Evolutionary conservation across 177 flowering plant genomes (phyloP).

Genomic region (Tripterygium wilfordii): DNA sequence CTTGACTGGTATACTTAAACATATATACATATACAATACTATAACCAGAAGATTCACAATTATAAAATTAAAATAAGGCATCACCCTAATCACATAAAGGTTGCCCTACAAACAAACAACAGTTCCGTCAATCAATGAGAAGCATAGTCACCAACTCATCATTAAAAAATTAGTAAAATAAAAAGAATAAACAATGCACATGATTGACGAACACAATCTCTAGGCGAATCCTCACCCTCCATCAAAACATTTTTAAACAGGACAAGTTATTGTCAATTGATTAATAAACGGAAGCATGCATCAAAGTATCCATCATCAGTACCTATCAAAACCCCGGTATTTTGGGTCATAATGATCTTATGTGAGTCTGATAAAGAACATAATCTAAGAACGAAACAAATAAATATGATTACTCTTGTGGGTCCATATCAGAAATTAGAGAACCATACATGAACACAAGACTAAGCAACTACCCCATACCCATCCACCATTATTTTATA

Average conservation of each 20-base stretch:
- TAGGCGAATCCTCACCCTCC: background rate
- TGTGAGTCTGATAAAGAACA: slow-evolving; percentile 7
- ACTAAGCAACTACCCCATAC: background rate
- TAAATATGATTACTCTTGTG: slow-evolving; percentile 4
- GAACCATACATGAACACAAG: slow-evolving; percentile 12
- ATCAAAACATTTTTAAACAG: background rate
- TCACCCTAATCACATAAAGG: slow-evolving; percentile 9
- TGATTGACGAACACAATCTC: background rate
- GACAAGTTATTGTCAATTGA: background rate
- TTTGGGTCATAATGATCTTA: background rate
- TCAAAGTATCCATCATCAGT: too few relatives aligned
- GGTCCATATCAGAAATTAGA: slow-evolving; percentile 8
- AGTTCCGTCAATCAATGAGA: slow-evolving; percentile 14
- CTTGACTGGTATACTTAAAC: background rate
- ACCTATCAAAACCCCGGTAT: background rate
- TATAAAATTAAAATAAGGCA: slow-evolving; percentile 3
- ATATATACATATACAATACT: slow-evolving; percentile 1
- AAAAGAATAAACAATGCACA: background rate
- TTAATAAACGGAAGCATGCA: background rate
- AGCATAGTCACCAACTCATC: slow-evolving; percentile 7
- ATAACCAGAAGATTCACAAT: background rate
- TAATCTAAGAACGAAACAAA: background rate
- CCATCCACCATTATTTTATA: slow-evolving; percentile 2
- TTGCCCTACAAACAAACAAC: slow-evolving; percentile 23
- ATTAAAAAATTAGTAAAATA: background rate